Evolutionary conservation across 768 basidiomycete genomes (phyloP).

Genomic region (Leccinum variicolor): DNA sequence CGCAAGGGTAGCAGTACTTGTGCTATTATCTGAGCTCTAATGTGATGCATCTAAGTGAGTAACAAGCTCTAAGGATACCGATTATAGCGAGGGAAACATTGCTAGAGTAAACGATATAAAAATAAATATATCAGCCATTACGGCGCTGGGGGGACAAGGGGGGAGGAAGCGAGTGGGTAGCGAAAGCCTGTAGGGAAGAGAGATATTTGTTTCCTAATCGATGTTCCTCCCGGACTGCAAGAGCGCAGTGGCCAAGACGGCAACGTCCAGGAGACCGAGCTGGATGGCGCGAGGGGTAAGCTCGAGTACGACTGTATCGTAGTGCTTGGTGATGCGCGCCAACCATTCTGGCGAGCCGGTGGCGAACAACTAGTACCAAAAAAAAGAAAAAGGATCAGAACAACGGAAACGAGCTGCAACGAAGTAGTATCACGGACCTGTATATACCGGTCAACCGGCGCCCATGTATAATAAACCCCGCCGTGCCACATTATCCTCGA

Average conservation of each 20-base stretch:
- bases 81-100: background rate
- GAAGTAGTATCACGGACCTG: slow-evolving; percentile 21
- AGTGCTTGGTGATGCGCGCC: slow-evolving; percentile 47
- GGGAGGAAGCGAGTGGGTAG: background rate
- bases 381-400: background rate
- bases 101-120: background rate
- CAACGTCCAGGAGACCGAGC: slow-evolving; percentile 49
- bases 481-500: slow-evolving; percentile 50
- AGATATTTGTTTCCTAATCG: slow-evolving; percentile 35
- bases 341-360: slow-evolving; percentile 39
- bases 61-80: background rate
- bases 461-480: slow-evolving; percentile 53
- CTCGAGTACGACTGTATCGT: slow-evolving; percentile 48
- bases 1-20: background rate
- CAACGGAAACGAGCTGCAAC: background rate
- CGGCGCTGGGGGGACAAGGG: background rate
- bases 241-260: slow-evolving; percentile 50
- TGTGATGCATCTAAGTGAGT: background rate
- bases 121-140: background rate
- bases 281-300: slow-evolving; percentile 54
- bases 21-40: background rate
- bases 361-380: slow-evolving; percentile 42
- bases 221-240: slow-evolving; percentile 62
- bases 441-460: slow-evolving; percentile 49
- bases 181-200: background rate